Percentiles rank a stretch among this genome's conserved stretches.
Conservation (phyloP, 2,329 filamentous ascomycete species). For the Nannizziopsis barbatae region DNA sequence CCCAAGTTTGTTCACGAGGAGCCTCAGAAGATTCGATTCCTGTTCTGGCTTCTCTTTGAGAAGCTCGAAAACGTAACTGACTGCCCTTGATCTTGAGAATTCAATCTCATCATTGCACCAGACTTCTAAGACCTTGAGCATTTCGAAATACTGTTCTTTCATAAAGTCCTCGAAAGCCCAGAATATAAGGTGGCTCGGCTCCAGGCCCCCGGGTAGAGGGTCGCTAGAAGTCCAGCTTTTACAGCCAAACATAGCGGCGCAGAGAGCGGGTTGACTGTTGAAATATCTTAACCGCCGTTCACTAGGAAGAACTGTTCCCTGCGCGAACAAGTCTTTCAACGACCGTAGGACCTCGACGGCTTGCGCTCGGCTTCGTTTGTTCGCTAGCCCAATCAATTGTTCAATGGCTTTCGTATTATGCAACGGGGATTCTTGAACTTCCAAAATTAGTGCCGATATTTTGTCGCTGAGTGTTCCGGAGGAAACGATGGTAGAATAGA, state of each 20-base stretch:
- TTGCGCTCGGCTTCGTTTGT: slow-evolving; percentile 85
- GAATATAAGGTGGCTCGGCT: slow-evolving; percentile 64
- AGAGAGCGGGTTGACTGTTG: slow-evolving; percentile 62
- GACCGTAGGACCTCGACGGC: slow-evolving; percentile 87
- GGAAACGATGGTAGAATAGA: slow-evolving; percentile 92
- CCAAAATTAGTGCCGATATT: slow-evolving; percentile 84
- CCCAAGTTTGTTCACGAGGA: slow-evolving; percentile 92
- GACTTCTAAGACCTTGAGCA: slow-evolving; percentile 78
- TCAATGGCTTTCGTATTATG: slow-evolving; percentile 88
- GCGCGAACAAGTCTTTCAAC: slow-evolving; percentile 84
- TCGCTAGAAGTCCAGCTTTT: slow-evolving; percentile 58
- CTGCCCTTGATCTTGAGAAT: slow-evolving; percentile 74
- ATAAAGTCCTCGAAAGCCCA: slow-evolving; percentile 96
- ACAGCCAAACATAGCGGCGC: slow-evolving; percentile 56
- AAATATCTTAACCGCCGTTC: slow-evolving; percentile 75
- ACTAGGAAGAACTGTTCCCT: slow-evolving; percentile 70
- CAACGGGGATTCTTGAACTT: slow-evolving; percentile 89
- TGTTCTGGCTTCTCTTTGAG: slow-evolving; percentile 95
- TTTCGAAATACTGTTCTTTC: slow-evolving; percentile 85
- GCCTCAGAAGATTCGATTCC: slow-evolving; percentile 79
- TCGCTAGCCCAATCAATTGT: slow-evolving; percentile 67
- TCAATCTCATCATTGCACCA: slow-evolving; percentile 96
- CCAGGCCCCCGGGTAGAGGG: slow-evolving; percentile 59
- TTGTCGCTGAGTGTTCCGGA: slow-evolving; percentile 95
- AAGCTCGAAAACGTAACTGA: slow-evolving; percentile 85